phyloP scores from a whole-genome alignment of 2,329 filamentous ascomycete species.

The Dactylella cylindrospora region DNA sequence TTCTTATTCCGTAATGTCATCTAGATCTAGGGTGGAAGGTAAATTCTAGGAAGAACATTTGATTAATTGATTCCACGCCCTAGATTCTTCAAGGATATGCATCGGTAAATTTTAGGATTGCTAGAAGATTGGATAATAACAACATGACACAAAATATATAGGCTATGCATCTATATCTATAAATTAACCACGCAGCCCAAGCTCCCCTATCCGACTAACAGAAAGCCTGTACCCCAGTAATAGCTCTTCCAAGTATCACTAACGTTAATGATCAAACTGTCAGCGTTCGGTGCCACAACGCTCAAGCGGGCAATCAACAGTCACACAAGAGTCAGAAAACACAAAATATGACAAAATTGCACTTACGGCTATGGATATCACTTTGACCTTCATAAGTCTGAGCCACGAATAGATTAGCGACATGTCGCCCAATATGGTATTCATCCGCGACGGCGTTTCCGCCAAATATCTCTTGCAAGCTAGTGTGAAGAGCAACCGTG shows the following conservation, averaged over 20 bases:
- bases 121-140: too few relatives aligned
- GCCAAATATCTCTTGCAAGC: constrained; percentile 91
- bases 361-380: constrained; percentile 83
- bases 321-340: not conserved
- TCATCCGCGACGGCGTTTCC: constrained; percentile 98
- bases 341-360: constrained; percentile 8
- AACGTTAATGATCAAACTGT: not conserved
- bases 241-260: constrained; percentile 67
- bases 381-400: constrained; percentile 98
- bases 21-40: too few relatives aligned
- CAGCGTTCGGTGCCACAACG: not conserved
- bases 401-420: constrained; percentile 93
- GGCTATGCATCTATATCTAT: too few relatives aligned
- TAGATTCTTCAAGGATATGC: too few relatives aligned
- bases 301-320: too few relatives aligned
- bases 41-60: too few relatives aligned
- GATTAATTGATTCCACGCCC: too few relatives aligned
- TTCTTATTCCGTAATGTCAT: too few relatives aligned
- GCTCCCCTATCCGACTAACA: constrained; percentile 44
- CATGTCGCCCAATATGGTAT: constrained; percentile 91
- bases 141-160: too few relatives aligned
- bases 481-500: constrained; percentile 48
- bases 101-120: too few relatives aligned
- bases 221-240: constrained; percentile 77
- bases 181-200: too few relatives aligned